phyloP scores from a whole-genome alignment of 2,329 filamentous ascomycete species.

The Pseudonectria buxi region DNA sequence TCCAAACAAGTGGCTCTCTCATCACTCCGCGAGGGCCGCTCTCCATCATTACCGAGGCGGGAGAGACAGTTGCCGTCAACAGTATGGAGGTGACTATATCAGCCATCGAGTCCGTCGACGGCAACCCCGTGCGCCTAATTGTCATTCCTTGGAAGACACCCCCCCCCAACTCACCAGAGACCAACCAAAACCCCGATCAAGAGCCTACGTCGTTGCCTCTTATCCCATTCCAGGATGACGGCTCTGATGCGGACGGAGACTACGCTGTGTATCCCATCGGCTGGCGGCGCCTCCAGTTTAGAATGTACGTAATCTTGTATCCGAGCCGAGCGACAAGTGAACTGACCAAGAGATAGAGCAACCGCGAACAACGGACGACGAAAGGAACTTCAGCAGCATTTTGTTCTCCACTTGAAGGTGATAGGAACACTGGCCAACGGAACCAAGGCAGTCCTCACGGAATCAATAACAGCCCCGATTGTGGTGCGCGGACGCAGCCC shows the following conservation, averaged over 20 bases:
- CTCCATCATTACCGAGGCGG: constrained; percentile 75
- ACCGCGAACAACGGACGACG: constrained; percentile 93
- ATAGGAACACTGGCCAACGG: constrained; percentile 77
- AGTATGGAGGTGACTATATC: constrained; percentile 83
- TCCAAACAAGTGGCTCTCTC: constrained; percentile 88
- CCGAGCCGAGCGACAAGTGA: too few relatives aligned
- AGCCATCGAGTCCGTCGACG: constrained; percentile 90
- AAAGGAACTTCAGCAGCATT: constrained; percentile 95
- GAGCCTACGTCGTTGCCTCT: constrained; percentile 80
- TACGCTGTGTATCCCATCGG: constrained; percentile 88
- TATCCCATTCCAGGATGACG: constrained; percentile 58
- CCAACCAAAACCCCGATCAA: constrained; percentile 62
- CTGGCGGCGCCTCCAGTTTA: constrained; percentile 89
- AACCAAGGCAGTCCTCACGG: constrained; percentile 72
- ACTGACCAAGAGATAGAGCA: constrained; percentile 46
- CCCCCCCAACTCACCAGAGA: constrained; percentile 66
- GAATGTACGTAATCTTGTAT: constrained; percentile 52
- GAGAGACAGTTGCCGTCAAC: constrained; percentile 74
- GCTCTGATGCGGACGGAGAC: constrained; percentile 60
- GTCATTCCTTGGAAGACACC: constrained; percentile 98
- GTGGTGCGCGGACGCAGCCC: constrained; percentile 91
- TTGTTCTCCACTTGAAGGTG: constrained; percentile 81
- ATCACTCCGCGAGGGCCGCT: constrained; percentile 72
- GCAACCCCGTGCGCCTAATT: constrained; percentile 85
- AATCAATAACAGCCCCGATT: constrained; percentile 81